These are phyloP conservation scores for Malassezia globosa DNA, from an alignment of 1,284 basidiomycete genomes.

Conservation along the genomic window DNA sequence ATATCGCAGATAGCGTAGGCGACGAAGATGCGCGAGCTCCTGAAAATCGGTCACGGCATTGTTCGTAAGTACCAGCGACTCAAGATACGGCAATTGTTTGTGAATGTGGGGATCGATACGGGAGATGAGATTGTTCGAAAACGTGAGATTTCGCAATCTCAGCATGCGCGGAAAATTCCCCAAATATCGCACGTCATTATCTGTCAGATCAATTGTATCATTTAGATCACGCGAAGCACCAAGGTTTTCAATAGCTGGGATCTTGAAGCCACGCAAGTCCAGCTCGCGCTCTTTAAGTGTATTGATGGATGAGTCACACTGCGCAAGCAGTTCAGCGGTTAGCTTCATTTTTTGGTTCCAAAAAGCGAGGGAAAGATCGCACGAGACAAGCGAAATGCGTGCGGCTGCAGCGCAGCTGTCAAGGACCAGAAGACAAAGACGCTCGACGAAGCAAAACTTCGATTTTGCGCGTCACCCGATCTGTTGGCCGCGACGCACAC, in stretches of 20 bases:
- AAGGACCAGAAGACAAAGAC: not conserved
- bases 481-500: no score
- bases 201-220: slow-evolving; percentile 87
- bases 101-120: slow-evolving; percentile 68
- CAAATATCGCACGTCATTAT: slow-evolving; percentile 81
- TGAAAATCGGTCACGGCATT: slow-evolving; percentile 58
- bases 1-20: slow-evolving; percentile 66
- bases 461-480: no score
- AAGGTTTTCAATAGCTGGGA: slow-evolving; percentile 96
- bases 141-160: slow-evolving; percentile 64
- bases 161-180: slow-evolving; percentile 73
- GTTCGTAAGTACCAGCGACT: slow-evolving; percentile 53
- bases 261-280: slow-evolving; percentile 58
- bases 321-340: slow-evolving; percentile 75
- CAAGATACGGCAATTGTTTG: slow-evolving; percentile 70
- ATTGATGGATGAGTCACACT: slow-evolving; percentile 68
- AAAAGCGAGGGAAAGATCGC: no score
- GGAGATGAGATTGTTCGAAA: slow-evolving; percentile 77
- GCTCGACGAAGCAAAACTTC: not conserved
- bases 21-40: slow-evolving; percentile 72
- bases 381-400: no score
- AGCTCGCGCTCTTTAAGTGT: slow-evolving; percentile 87
- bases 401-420: no score
- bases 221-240: slow-evolving; percentile 94
- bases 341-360: slow-evolving; percentile 63